Percentiles rank a stretch among this genome's conserved stretches.
These are phyloP conservation scores for Euryodendron excelsum DNA, from an alignment of 148 eudicot species.

Conservation along the genomic window DNA sequence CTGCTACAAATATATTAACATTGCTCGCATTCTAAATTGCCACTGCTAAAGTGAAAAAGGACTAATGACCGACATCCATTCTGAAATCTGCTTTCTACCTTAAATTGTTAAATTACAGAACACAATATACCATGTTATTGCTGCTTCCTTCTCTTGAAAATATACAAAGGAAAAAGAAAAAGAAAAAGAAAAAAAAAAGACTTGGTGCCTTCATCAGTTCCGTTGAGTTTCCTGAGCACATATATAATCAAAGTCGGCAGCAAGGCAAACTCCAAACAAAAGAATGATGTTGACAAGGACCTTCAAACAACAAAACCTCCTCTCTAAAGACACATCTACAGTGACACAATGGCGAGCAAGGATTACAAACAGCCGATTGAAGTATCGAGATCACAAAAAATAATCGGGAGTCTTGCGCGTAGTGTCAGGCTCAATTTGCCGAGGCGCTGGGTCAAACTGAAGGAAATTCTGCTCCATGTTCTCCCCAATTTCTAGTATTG, in stretches of 20 bases:
- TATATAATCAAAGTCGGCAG: slow-evolving; percentile 7
- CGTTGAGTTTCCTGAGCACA: slow-evolving; percentile 15
- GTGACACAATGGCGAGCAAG: slow-evolving; percentile 26
- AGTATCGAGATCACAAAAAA: slow-evolving; percentile 57
- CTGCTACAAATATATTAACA: too few relatives aligned
- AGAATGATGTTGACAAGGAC: slow-evolving; percentile 39
- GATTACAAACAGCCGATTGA: slow-evolving; percentile 21
- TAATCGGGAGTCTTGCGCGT: slow-evolving; percentile 91
- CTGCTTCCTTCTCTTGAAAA: slow-evolving; percentile 23
- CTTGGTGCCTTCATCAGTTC: slow-evolving; percentile 16
- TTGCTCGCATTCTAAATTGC: not conserved
- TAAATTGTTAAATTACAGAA: slow-evolving; percentile 23
- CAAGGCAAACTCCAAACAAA: slow-evolving; percentile 42
- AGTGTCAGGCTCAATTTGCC: slow-evolving; percentile 89
- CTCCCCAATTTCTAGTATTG: slow-evolving; percentile 88
- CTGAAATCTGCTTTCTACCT: slow-evolving; percentile 17
- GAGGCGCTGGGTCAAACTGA: slow-evolving; percentile 88
- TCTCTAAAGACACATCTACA: slow-evolving; percentile 45
- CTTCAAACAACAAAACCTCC: slow-evolving; percentile 35
- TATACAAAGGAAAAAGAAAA: slow-evolving; percentile 33
- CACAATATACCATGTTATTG: slow-evolving; percentile 23
- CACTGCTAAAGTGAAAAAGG: not conserved
- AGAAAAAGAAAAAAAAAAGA: slow-evolving; percentile 7
- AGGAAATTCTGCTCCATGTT: slow-evolving; percentile 92
- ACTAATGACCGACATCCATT: not conserved